These are phyloP conservation scores for Ogataea corticis DNA, from an alignment of 805 yeast genomes.

Conservation along the genomic window DNA sequence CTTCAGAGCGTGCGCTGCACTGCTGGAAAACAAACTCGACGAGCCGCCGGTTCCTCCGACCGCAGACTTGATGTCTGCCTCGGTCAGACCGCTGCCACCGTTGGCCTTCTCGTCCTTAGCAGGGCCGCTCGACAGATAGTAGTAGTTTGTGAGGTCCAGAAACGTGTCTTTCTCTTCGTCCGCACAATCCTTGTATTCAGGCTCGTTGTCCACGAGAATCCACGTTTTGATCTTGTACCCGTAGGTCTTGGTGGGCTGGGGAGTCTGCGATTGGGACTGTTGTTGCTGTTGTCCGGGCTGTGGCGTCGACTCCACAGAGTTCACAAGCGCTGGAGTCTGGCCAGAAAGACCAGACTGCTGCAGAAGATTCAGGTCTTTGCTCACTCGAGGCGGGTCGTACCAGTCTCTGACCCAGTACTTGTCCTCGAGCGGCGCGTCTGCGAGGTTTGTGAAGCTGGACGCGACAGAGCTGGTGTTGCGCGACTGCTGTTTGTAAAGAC, in stretches of 20 bases:
- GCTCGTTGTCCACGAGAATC: constrained; percentile 25
- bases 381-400: constrained; percentile 34
- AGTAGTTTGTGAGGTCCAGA: constrained; percentile 38
- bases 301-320: constrained; percentile 27
- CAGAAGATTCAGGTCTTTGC: constrained; percentile 10
- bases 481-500: constrained; percentile 36
- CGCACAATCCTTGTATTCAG: constrained; percentile 22
- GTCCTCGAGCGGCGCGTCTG: constrained; percentile 21
- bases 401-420: constrained; percentile 35
- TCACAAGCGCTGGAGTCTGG: constrained; percentile 20
- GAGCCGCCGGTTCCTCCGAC: constrained; percentile 40
- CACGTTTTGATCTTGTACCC: constrained; percentile 37
- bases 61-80: constrained; percentile 43
- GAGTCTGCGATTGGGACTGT: constrained; percentile 28
- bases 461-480: constrained; percentile 28
- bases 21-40: constrained; percentile 30
- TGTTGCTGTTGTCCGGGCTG: constrained; percentile 17
- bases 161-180: constrained; percentile 36
- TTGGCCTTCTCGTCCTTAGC: constrained; percentile 10
- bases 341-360: constrained; percentile 14
- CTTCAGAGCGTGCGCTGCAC: constrained; percentile 31
- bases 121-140: constrained; percentile 28
- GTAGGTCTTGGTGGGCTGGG: constrained; percentile 30
- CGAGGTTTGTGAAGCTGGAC: constrained; percentile 18
- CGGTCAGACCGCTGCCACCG: constrained; percentile 31